These are phyloP conservation scores for Hypoxylon sp. DNA, from an alignment of 2,329 filamentous ascomycete species.

Conservation along the genomic window DNA sequence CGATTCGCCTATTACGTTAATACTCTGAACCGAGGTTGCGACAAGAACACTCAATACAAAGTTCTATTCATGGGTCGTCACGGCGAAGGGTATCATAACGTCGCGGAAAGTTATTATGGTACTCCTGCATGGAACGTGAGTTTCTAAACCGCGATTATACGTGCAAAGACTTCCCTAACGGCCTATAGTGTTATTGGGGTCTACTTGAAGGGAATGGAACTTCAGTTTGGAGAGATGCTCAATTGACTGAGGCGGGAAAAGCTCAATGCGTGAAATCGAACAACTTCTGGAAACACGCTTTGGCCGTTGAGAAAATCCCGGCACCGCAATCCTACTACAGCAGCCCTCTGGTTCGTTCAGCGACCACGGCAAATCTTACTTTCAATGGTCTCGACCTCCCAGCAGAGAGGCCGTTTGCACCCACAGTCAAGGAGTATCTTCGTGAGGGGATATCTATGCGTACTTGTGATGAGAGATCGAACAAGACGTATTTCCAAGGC, in stretches of 20 bases:
- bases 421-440: slow-evolving; percentile 74
- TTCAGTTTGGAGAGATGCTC: slow-evolving; percentile 73
- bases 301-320: slow-evolving; percentile 69
- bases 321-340: slow-evolving; percentile 76
- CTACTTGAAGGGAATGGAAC: slow-evolving; percentile 75
- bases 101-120: slow-evolving; percentile 76
- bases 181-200: slow-evolving; percentile 73
- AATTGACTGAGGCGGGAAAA: slow-evolving; percentile 71
- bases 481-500: slow-evolving; percentile 66
- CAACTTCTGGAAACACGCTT: slow-evolving; percentile 70
- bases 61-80: slow-evolving; percentile 79
- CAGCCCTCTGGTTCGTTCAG: slow-evolving; percentile 74
- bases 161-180: slow-evolving; percentile 37
- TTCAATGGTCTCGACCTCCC: slow-evolving; percentile 70
- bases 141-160: slow-evolving; percentile 20
- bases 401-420: slow-evolving; percentile 65
- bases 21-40: slow-evolving; percentile 65
- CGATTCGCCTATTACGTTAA: slow-evolving; percentile 73
- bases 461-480: slow-evolving; percentile 76
- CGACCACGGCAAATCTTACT: slow-evolving; percentile 74
- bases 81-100: slow-evolving; percentile 76
- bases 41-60: slow-evolving; percentile 71
- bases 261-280: slow-evolving; percentile 72
- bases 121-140: slow-evolving; percentile 78
- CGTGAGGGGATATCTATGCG: slow-evolving; percentile 77